Base-by-base conservation (phyloP, 805 yeast species). In the Groenewaldozyma tartarivorans region DNA sequence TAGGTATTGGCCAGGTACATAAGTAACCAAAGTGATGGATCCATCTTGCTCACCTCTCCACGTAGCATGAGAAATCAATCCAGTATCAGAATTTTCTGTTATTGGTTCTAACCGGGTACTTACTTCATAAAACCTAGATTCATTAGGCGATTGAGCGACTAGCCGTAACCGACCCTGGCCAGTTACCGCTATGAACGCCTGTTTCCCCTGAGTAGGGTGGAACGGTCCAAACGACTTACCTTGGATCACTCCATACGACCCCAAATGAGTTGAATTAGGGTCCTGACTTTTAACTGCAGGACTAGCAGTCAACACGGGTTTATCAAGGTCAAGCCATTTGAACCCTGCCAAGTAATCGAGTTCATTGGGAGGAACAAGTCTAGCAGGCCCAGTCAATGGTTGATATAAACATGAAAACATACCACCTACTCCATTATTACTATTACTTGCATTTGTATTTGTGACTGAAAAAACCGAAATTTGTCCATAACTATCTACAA, bases 311-410 rank as follows among this genome's bases (percentile, higher is more conserved):
- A 78, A 67, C 34, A 75, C 72, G 1, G 79, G 75, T 48, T 85
- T 84, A 38, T 81, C 85, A n/a, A 74, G 63, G 34, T 74, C 75
- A 20, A 86, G 67, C 95, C 95, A 86, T 49, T 73, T 72, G 56
- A 80, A 71, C 0, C 79, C 75, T 11, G 74, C 66, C 40, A 39
- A 36, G 31, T 24, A 42, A 27, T 41, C 44, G 29, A 40, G 41
- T 31, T 35, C 58, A 32, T 40, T 39, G 39, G 40, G 36, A 6
- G 18, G 42, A 9, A 33, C 17, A 5, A 43, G 36, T 21, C 29
- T 34, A 4, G 38, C 19, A 1, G 38, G 26, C 11, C 26, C 43
- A 13, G 41, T 34, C 4, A 40, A 26, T 6, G 50, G 50, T 30
- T 32, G 33, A 38, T 40, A 48, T 7, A 48, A 40, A 36, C 54